Conservation (phyloP, 2,329 filamentous ascomycete genomes). For the Fusarium odoratissimum region DNA sequence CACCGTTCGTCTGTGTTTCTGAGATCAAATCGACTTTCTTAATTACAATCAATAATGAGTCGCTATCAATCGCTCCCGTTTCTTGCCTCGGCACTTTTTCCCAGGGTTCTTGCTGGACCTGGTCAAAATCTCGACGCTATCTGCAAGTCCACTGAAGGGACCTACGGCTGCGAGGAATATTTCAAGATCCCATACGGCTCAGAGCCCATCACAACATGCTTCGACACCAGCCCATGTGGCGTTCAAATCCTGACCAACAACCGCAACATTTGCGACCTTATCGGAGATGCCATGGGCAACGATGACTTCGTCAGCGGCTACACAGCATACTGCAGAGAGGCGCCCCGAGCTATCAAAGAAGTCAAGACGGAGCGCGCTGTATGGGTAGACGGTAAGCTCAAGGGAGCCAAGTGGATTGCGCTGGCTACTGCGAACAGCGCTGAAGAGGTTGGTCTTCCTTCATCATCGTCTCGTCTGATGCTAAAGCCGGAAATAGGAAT, state of each 20-base stretch:
- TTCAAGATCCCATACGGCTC: constrained; percentile 26
- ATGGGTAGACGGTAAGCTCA: constrained; percentile 22
- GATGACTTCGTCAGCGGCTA: constrained; percentile 14
- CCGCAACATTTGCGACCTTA: constrained; percentile 21
- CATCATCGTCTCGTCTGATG: no score
- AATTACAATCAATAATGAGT: neutral
- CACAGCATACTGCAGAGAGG: constrained; percentile 1
- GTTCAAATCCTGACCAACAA: constrained; percentile 21
- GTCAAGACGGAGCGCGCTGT: constrained; percentile 12
- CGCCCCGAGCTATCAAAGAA: constrained; percentile 10
- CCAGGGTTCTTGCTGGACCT: constrained; percentile 8
- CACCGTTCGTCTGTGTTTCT: neutral
- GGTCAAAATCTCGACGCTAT: constrained; percentile 20
- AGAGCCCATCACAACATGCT: constrained; percentile 16
- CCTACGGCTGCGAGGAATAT: constrained; percentile 17
- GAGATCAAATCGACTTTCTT: rapidly evolving
- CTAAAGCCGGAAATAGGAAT: neutral
- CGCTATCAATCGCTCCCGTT: neutral
- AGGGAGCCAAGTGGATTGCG: neutral
- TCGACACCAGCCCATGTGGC: constrained; percentile 25
- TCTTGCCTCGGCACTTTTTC: neutral
- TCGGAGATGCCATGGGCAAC: constrained; percentile 5
- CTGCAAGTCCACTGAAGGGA: constrained; percentile 27
- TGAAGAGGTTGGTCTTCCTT: neutral
- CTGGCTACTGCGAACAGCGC: neutral